These are phyloP conservation scores for Exserohilum rostratum DNA, from an alignment of 2,329 filamentous ascomycete genomes.

Conservation along the genomic window DNA sequence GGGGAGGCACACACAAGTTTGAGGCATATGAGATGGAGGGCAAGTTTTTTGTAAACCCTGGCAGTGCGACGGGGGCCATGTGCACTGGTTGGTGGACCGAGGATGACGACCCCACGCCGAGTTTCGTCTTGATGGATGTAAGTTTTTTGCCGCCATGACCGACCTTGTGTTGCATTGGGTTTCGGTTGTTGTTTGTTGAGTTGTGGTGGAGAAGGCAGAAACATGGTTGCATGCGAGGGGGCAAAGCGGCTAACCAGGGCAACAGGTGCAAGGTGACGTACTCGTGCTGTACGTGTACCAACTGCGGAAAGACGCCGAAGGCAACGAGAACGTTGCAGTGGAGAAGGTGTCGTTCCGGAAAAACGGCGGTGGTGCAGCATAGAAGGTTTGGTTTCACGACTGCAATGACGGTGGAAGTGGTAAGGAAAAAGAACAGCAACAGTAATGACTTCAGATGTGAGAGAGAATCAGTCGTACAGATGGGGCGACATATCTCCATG, in stretches of 20 bases:
- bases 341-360: conserved; percentile 64
- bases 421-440: no score
- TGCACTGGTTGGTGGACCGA: conserved; percentile 65
- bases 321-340: conserved; percentile 60
- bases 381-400: conserved; percentile 21
- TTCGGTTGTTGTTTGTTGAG: not conserved
- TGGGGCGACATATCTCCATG: no score
- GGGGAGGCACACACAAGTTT: conserved; percentile 73
- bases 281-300: conserved; percentile 92
- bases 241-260: conserved; percentile 23
- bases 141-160: conserved; percentile 56
- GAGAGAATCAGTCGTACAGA: no score
- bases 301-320: conserved; percentile 59
- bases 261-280: conserved; percentile 90
- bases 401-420: conserved; percentile 7
- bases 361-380: conserved; percentile 50
- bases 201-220: not conserved
- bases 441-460: no score
- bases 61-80: conserved; percentile 70
- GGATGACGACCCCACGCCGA: conserved; percentile 74
- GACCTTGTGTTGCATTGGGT: not conserved
- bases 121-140: conserved; percentile 98
- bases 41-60: conserved; percentile 74
- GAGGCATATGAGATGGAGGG: conserved; percentile 75
- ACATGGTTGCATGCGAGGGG: not conserved